These are phyloP conservation scores for Stellera chamaejasme DNA, from an alignment of 345 rosid species.

Conservation along the genomic window DNA sequence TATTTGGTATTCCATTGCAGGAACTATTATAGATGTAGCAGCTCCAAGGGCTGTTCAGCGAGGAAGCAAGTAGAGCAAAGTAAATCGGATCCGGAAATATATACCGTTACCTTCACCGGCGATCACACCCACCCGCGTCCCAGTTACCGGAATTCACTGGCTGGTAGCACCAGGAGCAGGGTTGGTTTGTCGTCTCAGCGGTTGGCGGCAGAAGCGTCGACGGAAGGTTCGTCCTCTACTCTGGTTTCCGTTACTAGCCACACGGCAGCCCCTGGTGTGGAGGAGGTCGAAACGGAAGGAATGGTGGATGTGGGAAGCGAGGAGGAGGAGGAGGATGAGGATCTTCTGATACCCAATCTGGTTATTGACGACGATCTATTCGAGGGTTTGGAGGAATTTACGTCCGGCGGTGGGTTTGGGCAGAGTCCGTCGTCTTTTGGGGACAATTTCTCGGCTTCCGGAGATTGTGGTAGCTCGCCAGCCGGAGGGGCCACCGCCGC, in stretches of 20 bases:
- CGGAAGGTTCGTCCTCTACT: slow-evolving; percentile 6
- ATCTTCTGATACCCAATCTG: slow-evolving; percentile 49
- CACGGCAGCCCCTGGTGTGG: slow-evolving; percentile 20
- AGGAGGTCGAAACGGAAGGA: slow-evolving; percentile 1
- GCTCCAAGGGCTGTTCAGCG: slow-evolving; percentile 79
- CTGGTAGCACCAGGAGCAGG: slow-evolving; percentile 61
- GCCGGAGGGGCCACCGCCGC: slow-evolving; percentile 25
- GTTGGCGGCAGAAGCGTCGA: not conserved
- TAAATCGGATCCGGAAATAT: slow-evolving; percentile 48
- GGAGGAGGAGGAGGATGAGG: slow-evolving; percentile 16
- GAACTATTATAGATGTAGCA: slow-evolving; percentile 86
- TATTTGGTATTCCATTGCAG: slow-evolving; percentile 18
- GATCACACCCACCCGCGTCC: slow-evolving; percentile 91
- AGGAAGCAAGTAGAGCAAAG: slow-evolving; percentile 89
- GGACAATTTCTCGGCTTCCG: slow-evolving; percentile 27
- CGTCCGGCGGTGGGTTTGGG: not conserved
- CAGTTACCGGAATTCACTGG: slow-evolving; percentile 84
- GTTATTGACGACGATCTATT: slow-evolving; percentile 44
- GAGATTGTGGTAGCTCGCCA: slow-evolving; percentile 18
- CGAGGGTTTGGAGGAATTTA: slow-evolving; percentile 22
- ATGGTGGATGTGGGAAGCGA: slow-evolving; percentile 17
- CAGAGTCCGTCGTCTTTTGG: slow-evolving; percentile 14
- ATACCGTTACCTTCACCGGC: slow-evolving; percentile 69
- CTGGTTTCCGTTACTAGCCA: slow-evolving; percentile 25
- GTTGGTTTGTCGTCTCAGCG: not conserved